Percentiles rank a stretch among this genome's conserved stretches.
These are phyloP conservation scores for Luffa acutangula DNA, from an alignment of 306 rosid genomes.

Conservation along the genomic window DNA sequence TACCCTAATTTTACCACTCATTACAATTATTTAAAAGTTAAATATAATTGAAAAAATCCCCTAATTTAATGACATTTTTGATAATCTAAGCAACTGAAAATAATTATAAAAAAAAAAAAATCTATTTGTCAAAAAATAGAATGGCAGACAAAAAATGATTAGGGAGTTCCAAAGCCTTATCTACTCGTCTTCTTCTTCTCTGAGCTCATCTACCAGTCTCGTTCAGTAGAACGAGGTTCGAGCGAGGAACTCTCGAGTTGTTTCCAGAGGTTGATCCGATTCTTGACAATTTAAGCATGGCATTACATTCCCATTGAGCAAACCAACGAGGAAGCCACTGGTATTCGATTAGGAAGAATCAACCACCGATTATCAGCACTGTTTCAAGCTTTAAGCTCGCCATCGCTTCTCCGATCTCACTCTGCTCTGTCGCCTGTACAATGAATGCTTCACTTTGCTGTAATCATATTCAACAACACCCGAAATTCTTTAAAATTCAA, in stretches of 20 bases:
- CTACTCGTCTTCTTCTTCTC: not conserved
- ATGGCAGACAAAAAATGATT: not conserved
- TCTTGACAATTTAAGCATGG: not conserved
- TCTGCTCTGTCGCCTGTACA: not conserved
- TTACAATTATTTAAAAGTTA: too few relatives aligned
- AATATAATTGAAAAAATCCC: too few relatives aligned
- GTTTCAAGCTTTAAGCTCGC: not conserved
- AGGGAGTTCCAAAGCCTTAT: not conserved
- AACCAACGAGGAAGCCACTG: not conserved
- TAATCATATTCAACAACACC: conserved; percentile 5
- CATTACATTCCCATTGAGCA: not conserved
- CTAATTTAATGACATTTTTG: too few relatives aligned
- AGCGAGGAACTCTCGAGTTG: not conserved
- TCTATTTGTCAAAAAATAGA: too few relatives aligned
- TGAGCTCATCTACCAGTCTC: not conserved
- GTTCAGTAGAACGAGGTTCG: not conserved
- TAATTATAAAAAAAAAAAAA: too few relatives aligned
- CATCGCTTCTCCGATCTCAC: not conserved
- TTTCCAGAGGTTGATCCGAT: not conserved
- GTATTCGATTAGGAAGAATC: not conserved
- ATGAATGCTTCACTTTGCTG: conserved; percentile 13
- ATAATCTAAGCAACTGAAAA: too few relatives aligned
- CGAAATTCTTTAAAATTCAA: not conserved
- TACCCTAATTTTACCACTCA: too few relatives aligned
- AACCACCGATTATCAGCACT: not conserved